Base-by-base conservation (phyloP, 2,329 filamentous ascomycete genomes). In the Penicillium sp. region DNA sequence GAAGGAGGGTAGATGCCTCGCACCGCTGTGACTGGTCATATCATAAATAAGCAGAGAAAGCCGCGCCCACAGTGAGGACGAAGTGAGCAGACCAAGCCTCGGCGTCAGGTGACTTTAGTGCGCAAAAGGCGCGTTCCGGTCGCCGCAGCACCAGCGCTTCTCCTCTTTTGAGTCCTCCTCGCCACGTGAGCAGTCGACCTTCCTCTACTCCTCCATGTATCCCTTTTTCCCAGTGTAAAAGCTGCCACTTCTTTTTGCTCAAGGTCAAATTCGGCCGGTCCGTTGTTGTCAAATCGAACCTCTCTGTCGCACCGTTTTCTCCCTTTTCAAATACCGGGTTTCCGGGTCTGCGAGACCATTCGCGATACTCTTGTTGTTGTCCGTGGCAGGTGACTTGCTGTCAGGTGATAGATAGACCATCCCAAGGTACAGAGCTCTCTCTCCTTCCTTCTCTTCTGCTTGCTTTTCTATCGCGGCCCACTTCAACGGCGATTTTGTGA, bases 381-480 rank as follows among this genome's bases (percentile, higher is more conserved):
- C 73, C 71, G 71, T 71, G 72, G 74, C 75, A 77, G 75, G 76
- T 78, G 76, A 78, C 76, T 76, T 78, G 67, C 68, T 75, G 76
- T 78, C 76, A 78, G 76, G 76, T 78, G 76, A 78, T 78, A 78
- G 69, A 75, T 62, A 74, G 69, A 69, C 70, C 70, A 75, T 76
- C 73, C 71, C 73, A 76, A 73, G 73, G 73, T 72, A 75, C 70
- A 60, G 70, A 64, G 64, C 66, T 63, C 62, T 69, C 69, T 54
- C 60, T 64, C 61, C 64, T 53, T 49, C 64, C 64, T 66, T 56
- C 64, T 59, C 64, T 63, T 62, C 53, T 58, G 46, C 52, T 60
- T 52, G 23, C 58, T 63, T 54, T 56, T 45, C 53, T 23, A 56
- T 63, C 64, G 49, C 44, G 44, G 54, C 56, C 60, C 57, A 58